phyloP scores from a whole-genome alignment of 2,329 filamentous ascomycete species.

The Coleophoma cylindrospora region DNA sequence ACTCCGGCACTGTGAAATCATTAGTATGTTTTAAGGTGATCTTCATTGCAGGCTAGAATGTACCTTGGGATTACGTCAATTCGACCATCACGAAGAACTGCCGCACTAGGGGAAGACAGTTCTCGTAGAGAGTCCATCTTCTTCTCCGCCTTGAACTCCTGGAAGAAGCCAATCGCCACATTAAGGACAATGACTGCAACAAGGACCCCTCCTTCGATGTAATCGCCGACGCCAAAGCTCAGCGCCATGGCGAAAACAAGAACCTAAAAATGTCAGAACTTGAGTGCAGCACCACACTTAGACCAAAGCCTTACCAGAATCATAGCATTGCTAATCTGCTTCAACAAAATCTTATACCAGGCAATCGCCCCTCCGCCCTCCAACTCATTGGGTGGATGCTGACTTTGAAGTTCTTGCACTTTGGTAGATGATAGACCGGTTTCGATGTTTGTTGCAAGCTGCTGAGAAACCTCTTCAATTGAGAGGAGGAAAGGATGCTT shows the following conservation, averaged over 20 bases:
- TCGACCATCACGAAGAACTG: slow-evolving; percentile 50
- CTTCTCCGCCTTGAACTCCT: slow-evolving; percentile 55
- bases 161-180: slow-evolving; percentile 52
- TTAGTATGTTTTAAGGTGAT: slow-evolving; percentile 19
- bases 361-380: slow-evolving; percentile 63
- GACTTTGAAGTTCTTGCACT: slow-evolving; percentile 51
- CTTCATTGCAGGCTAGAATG: not conserved
- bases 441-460: slow-evolving; percentile 59
- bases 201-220: slow-evolving; percentile 54
- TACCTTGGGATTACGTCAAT: slow-evolving; percentile 30
- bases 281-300: not conserved
- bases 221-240: slow-evolving; percentile 47
- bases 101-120: slow-evolving; percentile 50
- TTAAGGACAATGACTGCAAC: slow-evolving; percentile 54
- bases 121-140: slow-evolving; percentile 52
- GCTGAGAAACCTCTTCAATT: slow-evolving; percentile 55
- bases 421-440: slow-evolving; percentile 59
- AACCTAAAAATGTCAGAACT: slow-evolving; percentile 35
- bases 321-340: slow-evolving; percentile 75
- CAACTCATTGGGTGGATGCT: slow-evolving; percentile 65
- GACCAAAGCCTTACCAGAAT: slow-evolving; percentile 49
- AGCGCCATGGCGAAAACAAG: slow-evolving; percentile 30
- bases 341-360: slow-evolving; percentile 67
- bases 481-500: slow-evolving; percentile 57
- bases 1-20: slow-evolving; percentile 47